Evolutionary conservation across 177 flowering plant genomes (phyloP).

Genomic region (Tripterygium wilfordii): DNA sequence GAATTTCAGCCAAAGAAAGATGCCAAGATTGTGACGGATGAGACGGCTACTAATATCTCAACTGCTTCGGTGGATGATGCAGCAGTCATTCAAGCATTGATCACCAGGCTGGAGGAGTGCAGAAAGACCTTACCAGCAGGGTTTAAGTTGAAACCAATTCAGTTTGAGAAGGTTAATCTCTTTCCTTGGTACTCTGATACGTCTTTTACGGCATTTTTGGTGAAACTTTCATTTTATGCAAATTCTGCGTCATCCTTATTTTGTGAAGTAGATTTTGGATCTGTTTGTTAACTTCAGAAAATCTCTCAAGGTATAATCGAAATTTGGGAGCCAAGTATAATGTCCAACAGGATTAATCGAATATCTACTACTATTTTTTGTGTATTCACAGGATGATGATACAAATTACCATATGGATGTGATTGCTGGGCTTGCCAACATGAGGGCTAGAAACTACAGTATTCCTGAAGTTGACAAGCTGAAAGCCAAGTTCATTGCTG

Average conservation of each 20-base stretch:
- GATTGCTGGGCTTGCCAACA: slow-evolving; percentile 89
- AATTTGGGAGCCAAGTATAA: too few relatives aligned
- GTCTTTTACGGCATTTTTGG: too few relatives aligned
- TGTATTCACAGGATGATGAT: slow-evolving; percentile 73
- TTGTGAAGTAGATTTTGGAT: too few relatives aligned
- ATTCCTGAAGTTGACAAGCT: slow-evolving; percentile 95
- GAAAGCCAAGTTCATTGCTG: slow-evolving; percentile 92
- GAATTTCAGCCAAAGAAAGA: slow-evolving; percentile 68
- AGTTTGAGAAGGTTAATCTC: slow-evolving; percentile 73
- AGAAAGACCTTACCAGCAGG: slow-evolving; percentile 39
- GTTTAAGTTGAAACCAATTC: slow-evolving; percentile 79
- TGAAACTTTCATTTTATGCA: too few relatives aligned
- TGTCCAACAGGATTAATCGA: too few relatives aligned
- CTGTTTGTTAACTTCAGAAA: too few relatives aligned
- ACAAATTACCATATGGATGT: slow-evolving; percentile 89
- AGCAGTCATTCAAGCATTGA: slow-evolving; percentile 56
- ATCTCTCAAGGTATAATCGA: too few relatives aligned
- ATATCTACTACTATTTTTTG: too few relatives aligned
- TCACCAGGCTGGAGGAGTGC: slow-evolving; percentile 45
- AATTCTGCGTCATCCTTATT: too few relatives aligned
- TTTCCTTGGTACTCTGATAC: background rate
- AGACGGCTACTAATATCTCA: slow-evolving; percentile 61
- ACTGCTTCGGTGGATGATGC: slow-evolving; percentile 71
- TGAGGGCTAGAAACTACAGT: slow-evolving; percentile 93
- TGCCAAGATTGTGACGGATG: slow-evolving; percentile 74